A percentile compares a stretch with the other conserved stretches of the same genome.
These are phyloP conservation scores for Vickermania ingenoplastis DNA, from an alignment of 208 protist species.

Conservation along the genomic window DNA sequence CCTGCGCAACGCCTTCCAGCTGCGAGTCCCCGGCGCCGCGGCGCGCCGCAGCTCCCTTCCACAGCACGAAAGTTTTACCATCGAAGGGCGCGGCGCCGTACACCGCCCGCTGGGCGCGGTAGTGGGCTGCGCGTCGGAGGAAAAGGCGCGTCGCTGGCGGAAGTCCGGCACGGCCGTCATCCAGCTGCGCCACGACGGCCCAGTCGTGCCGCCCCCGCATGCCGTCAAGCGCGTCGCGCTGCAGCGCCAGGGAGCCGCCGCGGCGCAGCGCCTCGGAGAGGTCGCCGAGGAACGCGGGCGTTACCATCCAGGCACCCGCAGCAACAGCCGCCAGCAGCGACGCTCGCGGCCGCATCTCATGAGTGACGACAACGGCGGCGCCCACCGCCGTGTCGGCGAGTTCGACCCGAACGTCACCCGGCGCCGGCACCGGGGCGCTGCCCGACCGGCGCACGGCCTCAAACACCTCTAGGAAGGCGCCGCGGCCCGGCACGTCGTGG, in stretches of 20 bases:
- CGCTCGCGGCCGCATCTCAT: conserved; percentile 51
- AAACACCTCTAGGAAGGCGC: conserved; percentile 12
- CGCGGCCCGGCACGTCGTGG: conserved; percentile 26
- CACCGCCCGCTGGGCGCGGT: not conserved
- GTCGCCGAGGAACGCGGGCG: conserved; percentile 28
- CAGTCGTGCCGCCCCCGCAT: not conserved
- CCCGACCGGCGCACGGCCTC: not conserved
- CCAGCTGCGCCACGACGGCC: not conserved
- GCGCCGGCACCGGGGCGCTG: not conserved
- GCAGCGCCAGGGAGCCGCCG: not conserved
- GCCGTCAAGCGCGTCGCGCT: not conserved
- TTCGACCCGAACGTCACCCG: not conserved
- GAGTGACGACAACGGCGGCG: conserved; percentile 53
- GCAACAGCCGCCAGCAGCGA: conserved; percentile 60
- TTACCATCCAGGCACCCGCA: conserved; percentile 44
- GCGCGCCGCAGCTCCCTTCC: not conserved
- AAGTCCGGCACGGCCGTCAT: not conserved
- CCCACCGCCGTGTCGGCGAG: conserved; percentile 25
- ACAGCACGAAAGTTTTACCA: not conserved
- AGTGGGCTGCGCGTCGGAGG: not conserved
- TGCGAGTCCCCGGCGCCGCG: conserved; percentile 1
- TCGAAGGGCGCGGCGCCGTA: not conserved
- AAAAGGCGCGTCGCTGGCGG: not conserved
- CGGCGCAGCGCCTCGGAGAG: conserved; percentile 10
- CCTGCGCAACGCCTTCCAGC: conserved; percentile 2